Percentiles rank a stretch among this genome's conserved stretches.
phyloP scores from a whole-genome alignment of 768 basidiomycete genomes.

The Paxillus ammoniavirescens region DNA sequence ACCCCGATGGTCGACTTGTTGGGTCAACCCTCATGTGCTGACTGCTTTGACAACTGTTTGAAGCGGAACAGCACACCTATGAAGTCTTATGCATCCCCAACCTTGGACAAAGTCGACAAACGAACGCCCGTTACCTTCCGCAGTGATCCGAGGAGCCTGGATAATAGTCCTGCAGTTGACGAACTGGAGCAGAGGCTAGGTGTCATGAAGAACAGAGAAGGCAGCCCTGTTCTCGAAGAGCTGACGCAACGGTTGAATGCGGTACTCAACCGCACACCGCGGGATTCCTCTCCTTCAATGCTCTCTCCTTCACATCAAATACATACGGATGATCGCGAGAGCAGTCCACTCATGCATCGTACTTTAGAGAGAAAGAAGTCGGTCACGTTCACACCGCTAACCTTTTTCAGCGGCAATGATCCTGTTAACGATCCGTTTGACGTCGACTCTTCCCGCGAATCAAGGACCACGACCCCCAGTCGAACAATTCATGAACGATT shows the following conservation, averaged over 20 bases:
- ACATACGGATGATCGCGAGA: constrained; percentile 19
- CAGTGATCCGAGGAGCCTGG: constrained; percentile 42
- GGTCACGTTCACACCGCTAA: constrained; percentile 3
- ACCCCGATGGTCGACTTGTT: constrained; percentile 81
- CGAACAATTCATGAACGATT: constrained; percentile 6
- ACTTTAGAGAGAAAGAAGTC: constrained; percentile 19
- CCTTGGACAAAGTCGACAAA: constrained; percentile 24
- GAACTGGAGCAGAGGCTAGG: constrained; percentile 64
- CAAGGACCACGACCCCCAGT: constrained; percentile 10
- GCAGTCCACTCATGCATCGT: constrained; percentile 29
- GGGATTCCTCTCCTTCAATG: constrained; percentile 27
- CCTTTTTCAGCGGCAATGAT: constrained; percentile 6
- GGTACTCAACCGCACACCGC: constrained; percentile 35
- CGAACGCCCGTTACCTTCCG: constrained; percentile 48
- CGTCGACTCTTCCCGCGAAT: constrained; percentile 9
- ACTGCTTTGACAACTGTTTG: constrained; percentile 79
- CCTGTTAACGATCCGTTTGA: constrained; percentile 1
- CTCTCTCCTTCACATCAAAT: constrained; percentile 20
- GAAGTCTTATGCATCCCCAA: constrained; percentile 38
- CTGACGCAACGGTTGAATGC: constrained; percentile 44
- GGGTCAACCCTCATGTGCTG: constrained; percentile 74
- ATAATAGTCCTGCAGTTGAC: constrained; percentile 60
- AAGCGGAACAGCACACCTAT: constrained; percentile 45
- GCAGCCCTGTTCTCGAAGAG: constrained; percentile 55
- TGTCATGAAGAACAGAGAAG: constrained; percentile 50